Percentiles rank a stretch among this genome's conserved stretches.
These are phyloP conservation scores for Aspergillus sp. DNA, from an alignment of 2,329 filamentous ascomycete genomes.

Conservation along the genomic window DNA sequence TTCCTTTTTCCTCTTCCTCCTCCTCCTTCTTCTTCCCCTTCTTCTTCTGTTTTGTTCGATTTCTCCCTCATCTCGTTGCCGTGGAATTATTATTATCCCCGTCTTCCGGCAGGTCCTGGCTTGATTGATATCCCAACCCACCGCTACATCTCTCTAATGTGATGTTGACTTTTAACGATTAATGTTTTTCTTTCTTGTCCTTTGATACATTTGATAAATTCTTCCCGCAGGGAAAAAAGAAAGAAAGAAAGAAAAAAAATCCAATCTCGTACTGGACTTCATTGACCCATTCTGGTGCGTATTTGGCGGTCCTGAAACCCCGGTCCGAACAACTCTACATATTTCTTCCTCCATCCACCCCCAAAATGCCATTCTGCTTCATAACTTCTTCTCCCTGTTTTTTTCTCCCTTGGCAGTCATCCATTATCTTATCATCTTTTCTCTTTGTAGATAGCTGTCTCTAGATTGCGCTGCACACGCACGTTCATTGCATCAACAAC, in stretches of 20 bases:
- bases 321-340: not conserved
- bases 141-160: constrained; percentile 4
- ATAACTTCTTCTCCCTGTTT: not conserved
- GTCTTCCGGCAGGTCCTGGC: constrained; percentile 20
- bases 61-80: constrained; percentile 1
- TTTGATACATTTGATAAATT: too few relatives aligned
- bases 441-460: not conserved
- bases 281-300: not conserved
- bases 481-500: constrained; percentile 10
- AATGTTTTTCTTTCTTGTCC: not conserved
- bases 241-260: not conserved
- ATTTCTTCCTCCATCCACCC: constrained; percentile 2
- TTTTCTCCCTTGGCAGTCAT: not conserved
- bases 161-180: not conserved
- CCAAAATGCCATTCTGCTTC: not conserved
- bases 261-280: not conserved
- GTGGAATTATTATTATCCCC: constrained; percentile 11
- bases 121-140: constrained; percentile 2
- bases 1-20: not conserved
- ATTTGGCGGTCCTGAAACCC: not conserved
- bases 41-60: constrained; percentile 3
- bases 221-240: too few relatives aligned
- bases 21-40: not conserved
- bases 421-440: too few relatives aligned
- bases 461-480: constrained; percentile 10